These are phyloP conservation scores for Nematocida parisii DNA, from an alignment of 371 early-diverging fungal species.

Conservation along the genomic window DNA sequence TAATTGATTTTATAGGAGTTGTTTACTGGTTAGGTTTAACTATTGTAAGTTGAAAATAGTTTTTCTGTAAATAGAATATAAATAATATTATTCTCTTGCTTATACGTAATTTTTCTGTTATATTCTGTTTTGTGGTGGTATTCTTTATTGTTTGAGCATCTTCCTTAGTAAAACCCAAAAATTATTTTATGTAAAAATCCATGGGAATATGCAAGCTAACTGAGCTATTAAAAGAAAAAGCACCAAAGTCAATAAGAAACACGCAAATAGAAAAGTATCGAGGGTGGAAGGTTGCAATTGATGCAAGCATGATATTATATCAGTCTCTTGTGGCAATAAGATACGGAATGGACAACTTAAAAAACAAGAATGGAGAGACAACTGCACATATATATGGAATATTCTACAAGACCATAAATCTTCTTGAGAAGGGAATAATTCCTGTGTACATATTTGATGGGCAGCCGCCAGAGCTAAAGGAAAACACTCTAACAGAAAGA, in stretches of 20 bases:
- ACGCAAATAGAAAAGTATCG: conserved; percentile 82
- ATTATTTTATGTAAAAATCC: neutral
- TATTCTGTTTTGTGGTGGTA: too few relatives aligned
- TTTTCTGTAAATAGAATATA: too few relatives aligned
- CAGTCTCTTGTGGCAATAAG: conserved; percentile 98
- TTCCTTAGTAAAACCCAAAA: neutral
- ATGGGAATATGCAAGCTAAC: conserved; percentile 86
- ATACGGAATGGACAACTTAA: conserved; percentile 45
- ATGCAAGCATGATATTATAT: conserved; percentile 94
- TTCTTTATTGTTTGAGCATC: too few relatives aligned
- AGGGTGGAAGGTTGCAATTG: conserved; percentile 92
- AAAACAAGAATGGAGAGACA: conserved; percentile 78
- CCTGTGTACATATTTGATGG: conserved; percentile 99
- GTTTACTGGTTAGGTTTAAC: too few relatives aligned
- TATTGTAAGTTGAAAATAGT: too few relatives aligned
- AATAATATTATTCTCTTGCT: too few relatives aligned
- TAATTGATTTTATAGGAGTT: too few relatives aligned
- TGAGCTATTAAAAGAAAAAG: conserved; percentile 86
- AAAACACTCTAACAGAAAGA: conserved; percentile 75
- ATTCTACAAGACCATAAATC: conserved; percentile 93
- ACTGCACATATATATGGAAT: conserved; percentile 96
- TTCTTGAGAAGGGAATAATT: conserved; percentile 93
- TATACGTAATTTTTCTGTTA: too few relatives aligned
- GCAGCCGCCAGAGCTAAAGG: conserved; percentile 87
- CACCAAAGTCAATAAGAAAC: conserved; percentile 77